phyloP scores from a whole-genome alignment of 2,329 filamentous ascomycete species.

The Fusarium sacchari region DNA sequence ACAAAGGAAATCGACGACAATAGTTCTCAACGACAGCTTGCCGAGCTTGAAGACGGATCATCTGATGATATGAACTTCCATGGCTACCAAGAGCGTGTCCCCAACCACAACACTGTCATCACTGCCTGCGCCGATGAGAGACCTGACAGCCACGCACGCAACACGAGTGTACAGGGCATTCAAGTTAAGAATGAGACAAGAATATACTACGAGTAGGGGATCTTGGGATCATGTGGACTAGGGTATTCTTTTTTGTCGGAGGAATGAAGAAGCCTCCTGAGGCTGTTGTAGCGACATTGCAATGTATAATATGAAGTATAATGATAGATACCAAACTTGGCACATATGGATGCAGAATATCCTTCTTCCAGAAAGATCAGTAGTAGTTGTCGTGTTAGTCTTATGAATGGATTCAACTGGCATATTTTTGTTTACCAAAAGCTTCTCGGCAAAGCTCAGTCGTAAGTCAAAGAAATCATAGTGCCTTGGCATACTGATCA shows the following conservation, averaged over 20 bases:
- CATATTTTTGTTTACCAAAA: too few relatives aligned
- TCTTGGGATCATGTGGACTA: rapidly evolving
- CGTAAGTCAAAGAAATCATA: background rate
- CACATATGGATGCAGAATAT: background rate
- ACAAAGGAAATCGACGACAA: slow-evolving; percentile 29
- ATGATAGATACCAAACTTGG: background rate
- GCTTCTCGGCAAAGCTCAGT: background rate
- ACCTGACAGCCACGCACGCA: background rate
- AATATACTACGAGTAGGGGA: slow-evolving; percentile 16
- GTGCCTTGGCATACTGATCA: background rate
- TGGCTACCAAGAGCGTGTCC: slow-evolving; percentile 9
- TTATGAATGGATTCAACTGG: too few relatives aligned
- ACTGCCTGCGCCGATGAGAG: slow-evolving; percentile 1
- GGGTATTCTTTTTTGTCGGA: too few relatives aligned
- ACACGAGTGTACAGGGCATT: slow-evolving; percentile 9
- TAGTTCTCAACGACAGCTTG: slow-evolving; percentile 25
- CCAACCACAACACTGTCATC: slow-evolving; percentile 11
- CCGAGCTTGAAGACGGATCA: slow-evolving; percentile 25
- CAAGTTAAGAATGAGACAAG: slow-evolving; percentile 31
- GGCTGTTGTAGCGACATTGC: too few relatives aligned
- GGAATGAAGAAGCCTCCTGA: background rate
- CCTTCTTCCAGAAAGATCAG: background rate
- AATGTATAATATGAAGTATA: background rate
- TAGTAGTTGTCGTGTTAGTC: rapidly evolving
- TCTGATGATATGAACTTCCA: slow-evolving; percentile 23